A percentile compares a stretch with the other conserved stretches of the same genome.
Evolutionary conservation across 352 stramenopile species (phyloP).

Genomic region (Thraustochytrium striatum): DNA sequence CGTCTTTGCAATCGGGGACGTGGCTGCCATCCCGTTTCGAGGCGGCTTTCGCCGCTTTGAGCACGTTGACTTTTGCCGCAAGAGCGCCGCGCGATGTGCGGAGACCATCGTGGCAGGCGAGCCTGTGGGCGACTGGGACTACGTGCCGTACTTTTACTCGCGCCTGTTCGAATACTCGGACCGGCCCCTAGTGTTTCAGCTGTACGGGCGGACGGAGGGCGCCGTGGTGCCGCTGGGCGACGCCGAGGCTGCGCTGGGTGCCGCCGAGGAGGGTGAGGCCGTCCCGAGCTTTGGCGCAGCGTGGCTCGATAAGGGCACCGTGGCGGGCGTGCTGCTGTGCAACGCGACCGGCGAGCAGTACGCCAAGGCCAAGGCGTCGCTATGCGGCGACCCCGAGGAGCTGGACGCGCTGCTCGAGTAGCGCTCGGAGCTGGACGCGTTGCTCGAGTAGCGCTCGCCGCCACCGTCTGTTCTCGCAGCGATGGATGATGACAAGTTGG

Average conservation of each 20-base stretch:
- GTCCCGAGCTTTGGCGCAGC: constrained; percentile 27
- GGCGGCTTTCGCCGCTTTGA: constrained; percentile 15
- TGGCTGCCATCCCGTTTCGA: too few relatives aligned
- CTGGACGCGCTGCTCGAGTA: too few relatives aligned
- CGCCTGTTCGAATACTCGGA: constrained; percentile 49
- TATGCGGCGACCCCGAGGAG: too few relatives aligned
- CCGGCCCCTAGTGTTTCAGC: constrained; percentile 43
- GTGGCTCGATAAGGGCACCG: neutral
- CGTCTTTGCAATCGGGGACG: constrained; percentile 40
- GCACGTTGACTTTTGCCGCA: constrained; percentile 48
- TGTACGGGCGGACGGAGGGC: constrained; percentile 29
- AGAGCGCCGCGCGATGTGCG: constrained; percentile 10
- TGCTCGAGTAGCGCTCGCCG: too few relatives aligned
- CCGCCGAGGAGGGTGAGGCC: constrained; percentile 1
- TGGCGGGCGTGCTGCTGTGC: constrained; percentile 30
- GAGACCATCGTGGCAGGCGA: constrained; percentile 10
- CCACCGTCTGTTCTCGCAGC: too few relatives aligned
- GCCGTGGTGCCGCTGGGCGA: constrained; percentile 8
- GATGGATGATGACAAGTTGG: too few relatives aligned
- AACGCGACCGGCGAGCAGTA: constrained; percentile 32
- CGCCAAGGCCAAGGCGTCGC: too few relatives aligned
- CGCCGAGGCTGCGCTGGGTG: neutral
- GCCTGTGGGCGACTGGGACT: constrained; percentile 5
- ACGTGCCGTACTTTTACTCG: constrained; percentile 51
- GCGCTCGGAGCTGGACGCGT: too few relatives aligned